Conservation (phyloP, 495 filamentous ascomycete genomes). For the Daldinia decipiens region DNA sequence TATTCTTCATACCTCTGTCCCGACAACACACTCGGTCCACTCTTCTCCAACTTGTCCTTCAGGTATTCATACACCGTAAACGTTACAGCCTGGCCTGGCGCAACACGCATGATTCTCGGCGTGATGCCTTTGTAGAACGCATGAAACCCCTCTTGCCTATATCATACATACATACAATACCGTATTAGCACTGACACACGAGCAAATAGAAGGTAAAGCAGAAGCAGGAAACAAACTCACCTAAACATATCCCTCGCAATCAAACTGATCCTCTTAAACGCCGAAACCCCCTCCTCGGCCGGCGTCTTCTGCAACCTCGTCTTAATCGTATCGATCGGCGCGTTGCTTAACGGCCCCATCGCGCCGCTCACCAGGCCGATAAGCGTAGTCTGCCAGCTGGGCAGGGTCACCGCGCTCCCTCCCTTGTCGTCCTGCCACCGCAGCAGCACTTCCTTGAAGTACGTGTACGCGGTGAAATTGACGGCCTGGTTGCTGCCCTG, state of each 20-base stretch:
- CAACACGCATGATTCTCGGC: slow-evolving; percentile 95
- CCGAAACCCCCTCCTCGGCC: slow-evolving; percentile 80
- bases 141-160: slow-evolving; percentile 81
- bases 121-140: slow-evolving; percentile 99
- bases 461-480: slow-evolving; percentile 98
- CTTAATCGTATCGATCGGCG: slow-evolving; percentile 99
- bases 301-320: slow-evolving; percentile 92
- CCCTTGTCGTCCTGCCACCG: slow-evolving; percentile 64
- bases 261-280: slow-evolving; percentile 75
- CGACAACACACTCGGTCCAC: slow-evolving; percentile 69
- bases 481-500: slow-evolving; percentile 98
- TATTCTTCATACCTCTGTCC: slow-evolving; percentile 82
- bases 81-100: slow-evolving; percentile 96
- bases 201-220: neutral
- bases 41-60: slow-evolving; percentile 83
- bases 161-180: neutral
- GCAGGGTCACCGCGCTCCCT: slow-evolving; percentile 66
- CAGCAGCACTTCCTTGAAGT: slow-evolving; percentile 85
- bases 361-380: slow-evolving; percentile 93
- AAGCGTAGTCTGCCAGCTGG: slow-evolving; percentile 86
- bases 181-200: slow-evolving; percentile 1
- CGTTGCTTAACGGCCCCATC: slow-evolving; percentile 95
- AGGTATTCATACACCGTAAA: slow-evolving; percentile 97
- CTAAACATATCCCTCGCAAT: slow-evolving; percentile 96
- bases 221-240: slow-evolving; percentile 51